Evolutionary conservation across 805 yeast genomes (phyloP).

Genomic region (Candida hungchunana): DNA sequence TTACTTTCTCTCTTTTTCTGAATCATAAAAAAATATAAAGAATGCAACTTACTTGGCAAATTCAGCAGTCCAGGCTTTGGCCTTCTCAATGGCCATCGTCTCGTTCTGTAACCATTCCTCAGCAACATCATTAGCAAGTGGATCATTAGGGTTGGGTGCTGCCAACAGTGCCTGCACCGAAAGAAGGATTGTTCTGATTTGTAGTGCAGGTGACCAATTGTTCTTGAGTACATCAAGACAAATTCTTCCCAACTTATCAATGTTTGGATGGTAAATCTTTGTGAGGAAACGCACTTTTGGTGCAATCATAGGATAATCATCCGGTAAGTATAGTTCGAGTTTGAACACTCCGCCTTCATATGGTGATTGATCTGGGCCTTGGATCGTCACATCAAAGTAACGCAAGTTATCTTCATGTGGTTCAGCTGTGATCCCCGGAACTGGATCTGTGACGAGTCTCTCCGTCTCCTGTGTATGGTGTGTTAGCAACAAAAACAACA

Average conservation of each 20-base stretch:
- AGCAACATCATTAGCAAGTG: conserved; percentile 96
- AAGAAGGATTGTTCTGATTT: conserved; percentile 85
- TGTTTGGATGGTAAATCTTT: conserved; percentile 93
- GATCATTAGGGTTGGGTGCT: conserved; percentile 98
- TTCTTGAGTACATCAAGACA: conserved; percentile 92
- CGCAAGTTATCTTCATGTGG: conserved; percentile 95
- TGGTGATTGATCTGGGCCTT: conserved; percentile 90
- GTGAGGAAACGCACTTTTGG: conserved; percentile 94
- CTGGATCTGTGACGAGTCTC: conserved; percentile 87
- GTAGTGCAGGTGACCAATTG: conserved; percentile 98
- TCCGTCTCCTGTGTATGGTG: conserved; percentile 67
- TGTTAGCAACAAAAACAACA: too few species aligned
- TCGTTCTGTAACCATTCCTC: conserved; percentile 93
- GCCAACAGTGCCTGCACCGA: conserved; percentile 92
- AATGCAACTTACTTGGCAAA: conserved; percentile 6
- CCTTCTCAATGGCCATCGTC: conserved; percentile 72
- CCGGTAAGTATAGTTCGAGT: conserved; percentile 85
- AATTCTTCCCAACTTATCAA: conserved; percentile 91
- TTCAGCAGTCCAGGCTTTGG: conserved; percentile 43
- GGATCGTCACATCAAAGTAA: conserved; percentile 86
- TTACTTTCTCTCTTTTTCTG: too few species aligned
- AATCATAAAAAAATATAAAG: too few species aligned
- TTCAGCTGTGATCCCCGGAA: conserved; percentile 88
- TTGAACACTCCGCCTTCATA: conserved; percentile 82
- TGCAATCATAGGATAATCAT: conserved; percentile 97